Percentiles rank a stretch among this genome's conserved stretches.
Conservation (phyloP, 2,329 filamentous ascomycete genomes). For the Chrysoporthe puriensis region DNA sequence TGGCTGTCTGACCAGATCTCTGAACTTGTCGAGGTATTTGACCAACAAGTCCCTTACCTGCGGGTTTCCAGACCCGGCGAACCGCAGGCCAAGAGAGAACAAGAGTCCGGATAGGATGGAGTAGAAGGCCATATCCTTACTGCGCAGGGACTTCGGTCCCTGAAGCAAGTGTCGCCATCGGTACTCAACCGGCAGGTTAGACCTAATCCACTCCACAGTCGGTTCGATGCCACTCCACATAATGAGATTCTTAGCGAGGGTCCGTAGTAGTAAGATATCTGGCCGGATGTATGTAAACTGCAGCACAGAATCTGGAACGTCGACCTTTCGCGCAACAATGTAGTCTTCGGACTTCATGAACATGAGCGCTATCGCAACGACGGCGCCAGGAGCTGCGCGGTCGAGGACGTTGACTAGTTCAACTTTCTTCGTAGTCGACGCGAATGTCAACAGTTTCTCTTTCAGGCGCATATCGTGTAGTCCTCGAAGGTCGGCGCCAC, state of each 20-base stretch:
- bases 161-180: conserved; percentile 63
- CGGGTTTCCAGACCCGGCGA: conserved; percentile 71
- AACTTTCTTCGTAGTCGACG: conserved; percentile 87
- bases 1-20: conserved; percentile 70
- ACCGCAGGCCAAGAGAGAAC: conserved; percentile 75
- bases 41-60: conserved; percentile 81
- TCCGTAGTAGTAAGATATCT: conserved; percentile 88
- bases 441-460: conserved; percentile 82
- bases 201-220: conserved; percentile 73
- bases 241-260: conserved; percentile 86
- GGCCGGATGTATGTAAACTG: conserved; percentile 97
- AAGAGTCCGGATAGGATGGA: conserved; percentile 90
- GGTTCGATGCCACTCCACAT: conserved; percentile 86
- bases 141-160: conserved; percentile 66
- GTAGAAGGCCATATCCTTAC: conserved; percentile 87
- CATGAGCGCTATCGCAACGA: conserved; percentile 85
- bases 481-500: conserved; percentile 84
- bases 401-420: conserved; percentile 92
- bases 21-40: conserved; percentile 83
- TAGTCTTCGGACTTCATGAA: conserved; percentile 97
- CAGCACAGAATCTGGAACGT: conserved; percentile 85
- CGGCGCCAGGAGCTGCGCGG: conserved; percentile 89
- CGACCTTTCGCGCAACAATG: conserved; percentile 85
- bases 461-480: conserved; percentile 93
- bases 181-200: conserved; percentile 73